Conservation (phyloP, 495 filamentous ascomycete genomes). For the Tuber microsphaerosporum region DNA sequence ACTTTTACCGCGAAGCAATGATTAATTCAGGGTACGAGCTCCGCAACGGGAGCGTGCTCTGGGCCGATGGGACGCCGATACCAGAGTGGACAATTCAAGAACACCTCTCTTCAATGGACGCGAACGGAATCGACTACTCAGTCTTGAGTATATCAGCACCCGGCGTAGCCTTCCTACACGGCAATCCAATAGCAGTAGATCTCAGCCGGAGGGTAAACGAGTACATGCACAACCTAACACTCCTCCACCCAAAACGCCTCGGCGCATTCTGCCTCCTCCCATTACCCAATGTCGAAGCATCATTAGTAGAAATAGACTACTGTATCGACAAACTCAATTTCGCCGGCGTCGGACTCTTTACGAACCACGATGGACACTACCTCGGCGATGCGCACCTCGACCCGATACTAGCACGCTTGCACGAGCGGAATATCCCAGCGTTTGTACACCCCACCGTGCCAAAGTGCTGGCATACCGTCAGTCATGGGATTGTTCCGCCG, state of each 20-base stretch:
- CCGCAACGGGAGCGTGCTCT: constrained; percentile 8
- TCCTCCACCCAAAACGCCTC: constrained; percentile 12
- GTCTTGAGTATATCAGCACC: constrained; percentile 19
- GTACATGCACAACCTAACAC: constrained; percentile 13
- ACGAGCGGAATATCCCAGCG: constrained; percentile 42
- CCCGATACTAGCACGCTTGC: constrained; percentile 45
- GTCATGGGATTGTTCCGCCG: constrained; percentile 40
- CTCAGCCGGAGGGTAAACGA: constrained; percentile 19
- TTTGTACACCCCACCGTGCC: constrained; percentile 53
- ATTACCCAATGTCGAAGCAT: constrained; percentile 21
- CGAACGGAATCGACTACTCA: constrained; percentile 16
- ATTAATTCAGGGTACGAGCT: constrained; percentile 12
- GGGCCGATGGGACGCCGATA: constrained; percentile 16
- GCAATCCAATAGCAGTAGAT: constrained; percentile 15
- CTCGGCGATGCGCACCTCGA: constrained; percentile 47
- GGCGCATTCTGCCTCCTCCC: constrained; percentile 18
- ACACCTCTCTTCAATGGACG: constrained; percentile 11
- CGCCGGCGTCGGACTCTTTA: constrained; percentile 49
- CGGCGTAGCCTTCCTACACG: constrained; percentile 18
- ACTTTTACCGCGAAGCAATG: constrained; percentile 19
- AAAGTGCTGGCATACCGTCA: constrained; percentile 42
- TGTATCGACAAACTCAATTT: constrained; percentile 44
- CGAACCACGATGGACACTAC: constrained; percentile 50
- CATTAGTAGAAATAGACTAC: constrained; percentile 31
- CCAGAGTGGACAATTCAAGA: constrained; percentile 14